Evolutionary conservation across 805 yeast genomes (phyloP), one percentile per base, ranked within the genome.

Genomic region (Torulaspora quercuum): DNA sequence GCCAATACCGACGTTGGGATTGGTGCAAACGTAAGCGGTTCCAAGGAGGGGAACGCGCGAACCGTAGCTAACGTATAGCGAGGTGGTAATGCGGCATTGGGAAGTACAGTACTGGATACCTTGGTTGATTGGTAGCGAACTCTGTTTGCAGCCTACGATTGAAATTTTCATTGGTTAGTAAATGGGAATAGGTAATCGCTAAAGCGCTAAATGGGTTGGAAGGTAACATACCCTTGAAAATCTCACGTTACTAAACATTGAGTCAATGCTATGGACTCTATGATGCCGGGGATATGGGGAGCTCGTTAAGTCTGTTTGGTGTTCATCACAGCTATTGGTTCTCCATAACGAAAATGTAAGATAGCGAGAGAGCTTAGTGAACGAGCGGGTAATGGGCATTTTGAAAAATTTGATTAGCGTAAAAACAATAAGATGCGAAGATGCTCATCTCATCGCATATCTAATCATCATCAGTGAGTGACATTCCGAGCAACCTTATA

Each of bases 1-100:
- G 79, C 80, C 27, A 92, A 67, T 24, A 88, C 69, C n/a, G 69
- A 56, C 3, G 82, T 60, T 23, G 92, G 83, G 24, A 89, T 78
- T 11, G 97, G 92, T 42, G 83, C 73, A 49, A 84, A 73, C 7
- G 76, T 61, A 35, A 75, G 71, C 20, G 99, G 98, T 61, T 88
- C 95, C 41, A 92, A 70, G 3, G 95, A 82, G 22, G 99, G 98
- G 63, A 92, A 92, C 19, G 80, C 61, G 42, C 96, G 76, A 35
- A 86, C 62, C 1, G 95, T 73, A 7, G 94, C 77, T 42, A 90
- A 67, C 0, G 89, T 85, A 52, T 76, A 85, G 46, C 72, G 67
- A 17, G 94, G 82, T 17, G 92, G 86, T 12, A 49, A 41, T 6
- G 51, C 47, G 1, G 69, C 60, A 48, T 60, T 46, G 28, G 56